phyloP scores from a whole-genome alignment of 352 stramenopile species.

The Globisporangium recalcitrans region DNA sequence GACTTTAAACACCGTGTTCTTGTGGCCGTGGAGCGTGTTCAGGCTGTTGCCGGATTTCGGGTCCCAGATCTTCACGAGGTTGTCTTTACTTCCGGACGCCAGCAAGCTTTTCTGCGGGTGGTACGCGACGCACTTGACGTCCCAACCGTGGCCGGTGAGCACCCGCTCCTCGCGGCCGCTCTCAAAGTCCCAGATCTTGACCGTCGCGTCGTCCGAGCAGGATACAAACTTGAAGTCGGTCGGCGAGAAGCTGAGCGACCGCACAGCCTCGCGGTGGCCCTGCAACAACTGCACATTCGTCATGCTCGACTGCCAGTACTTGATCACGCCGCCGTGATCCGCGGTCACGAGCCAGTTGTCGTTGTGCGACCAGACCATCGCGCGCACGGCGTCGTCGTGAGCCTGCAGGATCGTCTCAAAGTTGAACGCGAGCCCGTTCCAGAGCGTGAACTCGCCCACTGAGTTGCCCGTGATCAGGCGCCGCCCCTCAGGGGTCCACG shows the following conservation, averaged over 20 bases:
- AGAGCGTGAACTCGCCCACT: constrained; percentile 96
- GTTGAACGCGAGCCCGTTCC: constrained; percentile 97
- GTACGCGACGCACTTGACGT: constrained; percentile 97
- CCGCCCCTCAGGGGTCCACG: constrained; percentile 93
- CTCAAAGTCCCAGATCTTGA: constrained; percentile 92
- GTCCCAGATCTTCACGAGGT: constrained; percentile 98
- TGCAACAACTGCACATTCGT: constrained; percentile 84
- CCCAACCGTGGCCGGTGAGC: constrained; percentile 95
- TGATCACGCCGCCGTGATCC: constrained; percentile 88
- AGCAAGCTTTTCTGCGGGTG: constrained; percentile 93
- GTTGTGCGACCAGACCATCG: constrained; percentile 90
- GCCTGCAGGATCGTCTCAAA: constrained; percentile 96
- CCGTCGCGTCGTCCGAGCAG: constrained; percentile 95
- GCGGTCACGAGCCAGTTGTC: constrained; percentile 89
- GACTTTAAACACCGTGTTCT: constrained; percentile 97
- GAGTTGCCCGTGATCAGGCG: constrained; percentile 96
- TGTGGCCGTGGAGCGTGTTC: constrained; percentile 96
- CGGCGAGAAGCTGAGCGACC: constrained; percentile 94
- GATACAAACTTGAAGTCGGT: constrained; percentile 98
- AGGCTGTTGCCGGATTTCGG: constrained; percentile 89
- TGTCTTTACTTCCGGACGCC: constrained; percentile 94
- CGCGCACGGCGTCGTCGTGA: constrained; percentile 82
- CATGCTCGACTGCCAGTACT: constrained; percentile 91
- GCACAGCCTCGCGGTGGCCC: constrained; percentile 88
- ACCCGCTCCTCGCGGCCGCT: constrained; percentile 90